Base-by-base conservation (phyloP, 495 filamentous ascomycete genomes). In the Evansstolkia leycettana region DNA sequence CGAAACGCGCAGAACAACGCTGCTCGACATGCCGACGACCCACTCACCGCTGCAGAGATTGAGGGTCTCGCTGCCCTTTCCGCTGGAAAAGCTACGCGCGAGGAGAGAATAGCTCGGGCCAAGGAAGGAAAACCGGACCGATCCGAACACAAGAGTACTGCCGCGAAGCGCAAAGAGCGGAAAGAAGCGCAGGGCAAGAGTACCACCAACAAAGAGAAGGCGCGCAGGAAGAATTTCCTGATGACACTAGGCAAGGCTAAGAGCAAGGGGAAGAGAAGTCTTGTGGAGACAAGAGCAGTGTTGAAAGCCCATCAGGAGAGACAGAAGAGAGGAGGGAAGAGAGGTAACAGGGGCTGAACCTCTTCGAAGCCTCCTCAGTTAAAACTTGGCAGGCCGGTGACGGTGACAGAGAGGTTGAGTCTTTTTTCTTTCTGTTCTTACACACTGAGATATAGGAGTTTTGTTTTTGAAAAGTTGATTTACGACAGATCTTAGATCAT, bases 191-290 rank as follows among this genome's bases (percentile, higher is more conserved):
- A 87, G 63, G 84, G 86, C 40, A 95, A 96, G 72, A 89, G 82
- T 57, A 84, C 83, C 3, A 99, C 90, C 46, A 99, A 99, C 63
- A 84, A 83, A 69, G 92, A 99, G 69, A 99, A 99, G 72, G 77
- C 82, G 17, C 67, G 89, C 34, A 80, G 78, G 67, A 96, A 99
- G 77, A 96, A 96, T 55, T 92, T 96, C 58, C 52, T 96, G 48
- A 99, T 99, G 92, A 94, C 87, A 18, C 57, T 96, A 25, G 84
- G 87, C 31, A 96, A 96, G 68, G 89, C 90, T 2, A 84, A 84
- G 62, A 72, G 67, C 31, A 96, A 95, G 68, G 78, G 83, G 52
- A 95, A 94, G 78, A 70, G 84, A 47, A 93, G 84, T 75, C 65
- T 98, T 51, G 70, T 80, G 27, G 79, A 94, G 49, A 85, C 78